Percentiles rank a stretch among this genome's conserved stretches.
Evolutionary conservation across 2,329 filamentous ascomycete genomes (phyloP).

Genomic region (Alternaria panax): DNA sequence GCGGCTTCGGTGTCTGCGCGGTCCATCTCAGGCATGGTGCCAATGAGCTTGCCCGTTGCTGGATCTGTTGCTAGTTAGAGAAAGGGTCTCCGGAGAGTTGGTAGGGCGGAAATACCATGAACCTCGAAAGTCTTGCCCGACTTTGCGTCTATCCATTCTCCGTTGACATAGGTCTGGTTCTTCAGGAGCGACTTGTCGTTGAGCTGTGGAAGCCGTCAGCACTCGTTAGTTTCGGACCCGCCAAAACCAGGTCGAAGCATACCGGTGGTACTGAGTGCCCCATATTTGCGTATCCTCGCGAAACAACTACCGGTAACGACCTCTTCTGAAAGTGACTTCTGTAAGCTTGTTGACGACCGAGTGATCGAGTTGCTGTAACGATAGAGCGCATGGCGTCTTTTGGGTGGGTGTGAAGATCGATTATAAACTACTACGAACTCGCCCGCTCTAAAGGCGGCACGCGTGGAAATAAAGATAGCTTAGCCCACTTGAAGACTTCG

Average conservation of each 20-base stretch:
- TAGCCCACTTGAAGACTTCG: constrained; percentile 9
- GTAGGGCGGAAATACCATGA: constrained; percentile 50
- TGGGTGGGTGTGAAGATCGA: constrained; percentile 1
- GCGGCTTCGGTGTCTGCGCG: constrained; percentile 78
- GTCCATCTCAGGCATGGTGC: constrained; percentile 84
- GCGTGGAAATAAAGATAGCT: constrained; percentile 7
- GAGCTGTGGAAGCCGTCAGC: constrained; percentile 47
- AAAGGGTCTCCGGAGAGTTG: constrained; percentile 3
- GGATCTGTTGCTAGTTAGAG: constrained; percentile 66
- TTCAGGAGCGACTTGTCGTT: constrained; percentile 73
- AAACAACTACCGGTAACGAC: constrained; percentile 45
- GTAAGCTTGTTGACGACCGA: constrained; percentile 41
- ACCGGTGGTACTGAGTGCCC: constrained; percentile 53
- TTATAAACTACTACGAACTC: constrained; percentile 10
- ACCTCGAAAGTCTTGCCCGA: constrained; percentile 94
- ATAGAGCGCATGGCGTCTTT: constrained; percentile 43
- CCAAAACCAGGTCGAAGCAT: constrained; percentile 15
- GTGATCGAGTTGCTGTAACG: constrained; percentile 39
- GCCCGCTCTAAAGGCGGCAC: constrained; percentile 7
- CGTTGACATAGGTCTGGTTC: constrained; percentile 85
- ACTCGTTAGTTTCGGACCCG: background rate
- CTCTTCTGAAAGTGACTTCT: constrained; percentile 42
- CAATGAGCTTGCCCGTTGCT: constrained; percentile 80
- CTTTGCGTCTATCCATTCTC: constrained; percentile 85
- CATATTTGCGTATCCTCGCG: constrained; percentile 54